Conservation (phyloP, 208 protist genomes). For the Acanthamoeba culbertsoni region DNA sequence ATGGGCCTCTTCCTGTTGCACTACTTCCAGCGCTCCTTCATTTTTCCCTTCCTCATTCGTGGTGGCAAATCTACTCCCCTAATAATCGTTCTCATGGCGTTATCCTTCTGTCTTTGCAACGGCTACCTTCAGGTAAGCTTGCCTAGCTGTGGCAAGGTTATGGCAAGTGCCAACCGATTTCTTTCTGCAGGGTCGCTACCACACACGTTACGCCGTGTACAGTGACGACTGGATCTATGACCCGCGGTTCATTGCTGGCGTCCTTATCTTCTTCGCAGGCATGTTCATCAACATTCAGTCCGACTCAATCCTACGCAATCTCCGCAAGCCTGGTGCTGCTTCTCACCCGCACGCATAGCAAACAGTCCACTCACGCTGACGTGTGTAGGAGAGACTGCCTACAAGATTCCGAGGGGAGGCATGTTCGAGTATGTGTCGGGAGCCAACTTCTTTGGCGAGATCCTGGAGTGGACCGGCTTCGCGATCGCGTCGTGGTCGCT, state of each 20-base stretch:
- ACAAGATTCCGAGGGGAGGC: constrained; percentile 82
- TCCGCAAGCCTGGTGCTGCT: constrained; percentile 64
- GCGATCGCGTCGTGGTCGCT: constrained; percentile 71
- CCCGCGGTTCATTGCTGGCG: constrained; percentile 63
- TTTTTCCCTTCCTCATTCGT: constrained; percentile 67
- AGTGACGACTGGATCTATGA: constrained; percentile 32
- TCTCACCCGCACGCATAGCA: neutral
- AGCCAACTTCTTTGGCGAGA: constrained; percentile 85
- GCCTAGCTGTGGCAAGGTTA: too few species aligned
- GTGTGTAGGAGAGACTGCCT: constrained; percentile 77
- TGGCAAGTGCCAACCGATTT: too few species aligned
- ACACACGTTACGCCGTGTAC: constrained; percentile 59
- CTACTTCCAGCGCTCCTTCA: constrained; percentile 70
- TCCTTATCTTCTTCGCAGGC: constrained; percentile 66
- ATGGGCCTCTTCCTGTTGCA: constrained; percentile 56
- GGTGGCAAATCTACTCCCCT: constrained; percentile 71
- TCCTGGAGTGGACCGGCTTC: constrained; percentile 81
- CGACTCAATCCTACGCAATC: constrained; percentile 74
- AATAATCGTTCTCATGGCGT: constrained; percentile 68
- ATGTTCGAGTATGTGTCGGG: constrained; percentile 84
- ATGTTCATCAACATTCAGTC: constrained; percentile 81
- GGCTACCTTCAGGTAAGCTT: constrained; percentile 74
- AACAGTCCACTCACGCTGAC: neutral
- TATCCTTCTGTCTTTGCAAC: constrained; percentile 73
- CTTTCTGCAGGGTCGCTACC: neutral